Conservation (phyloP, 306 rosid genomes). For the Malus sieversii region DNA sequence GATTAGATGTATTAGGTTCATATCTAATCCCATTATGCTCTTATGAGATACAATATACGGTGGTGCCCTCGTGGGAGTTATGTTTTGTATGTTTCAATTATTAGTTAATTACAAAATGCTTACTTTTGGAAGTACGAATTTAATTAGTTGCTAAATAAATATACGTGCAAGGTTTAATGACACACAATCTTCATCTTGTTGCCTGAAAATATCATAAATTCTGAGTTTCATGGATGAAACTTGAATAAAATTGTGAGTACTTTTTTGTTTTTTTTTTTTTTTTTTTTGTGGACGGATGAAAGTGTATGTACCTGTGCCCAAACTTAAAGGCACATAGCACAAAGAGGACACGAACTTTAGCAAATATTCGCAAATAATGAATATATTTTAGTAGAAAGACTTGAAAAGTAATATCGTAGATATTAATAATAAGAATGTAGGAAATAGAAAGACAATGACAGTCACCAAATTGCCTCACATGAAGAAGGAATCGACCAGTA, state of each 20-base stretch:
- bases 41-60: background rate
- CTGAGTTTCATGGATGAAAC: background rate
- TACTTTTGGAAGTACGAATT: background rate
- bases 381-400: background rate
- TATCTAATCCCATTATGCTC: background rate
- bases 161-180: too few relatives aligned
- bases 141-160: background rate
- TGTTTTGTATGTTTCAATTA: background rate
- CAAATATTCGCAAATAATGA: background rate
- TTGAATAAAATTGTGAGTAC: background rate
- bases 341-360: background rate
- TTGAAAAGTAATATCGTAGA: background rate
- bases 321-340: background rate
- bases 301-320: background rate
- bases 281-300: background rate
- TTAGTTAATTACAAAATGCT: background rate
- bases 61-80: background rate
- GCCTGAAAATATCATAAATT: too few relatives aligned
- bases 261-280: too few relatives aligned
- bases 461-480: conserved; percentile 14
- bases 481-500: background rate
- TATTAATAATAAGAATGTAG: background rate
- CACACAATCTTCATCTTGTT: background rate
- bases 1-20: background rate
- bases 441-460: background rate